These are phyloP conservation scores for Colletotrichum viniferum DNA, from an alignment of 2,329 filamentous ascomycete genomes.

Conservation along the genomic window DNA sequence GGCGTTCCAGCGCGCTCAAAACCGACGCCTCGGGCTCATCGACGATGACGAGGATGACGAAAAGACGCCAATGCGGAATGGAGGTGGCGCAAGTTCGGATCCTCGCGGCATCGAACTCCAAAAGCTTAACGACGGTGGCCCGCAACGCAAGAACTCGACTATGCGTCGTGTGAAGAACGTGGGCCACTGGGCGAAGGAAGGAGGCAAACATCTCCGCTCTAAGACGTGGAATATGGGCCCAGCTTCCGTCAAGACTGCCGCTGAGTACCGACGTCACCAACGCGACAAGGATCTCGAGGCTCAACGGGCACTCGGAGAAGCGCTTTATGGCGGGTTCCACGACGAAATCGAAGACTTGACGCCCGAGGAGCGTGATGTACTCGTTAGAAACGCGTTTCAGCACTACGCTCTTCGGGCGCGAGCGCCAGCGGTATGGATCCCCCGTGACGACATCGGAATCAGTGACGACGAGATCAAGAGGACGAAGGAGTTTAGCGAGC, in stretches of 20 bases:
- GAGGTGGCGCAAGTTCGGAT: constrained; percentile 19
- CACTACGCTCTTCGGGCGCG: constrained; percentile 86
- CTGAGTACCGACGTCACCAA: constrained; percentile 52
- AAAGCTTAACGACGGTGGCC: constrained; percentile 31
- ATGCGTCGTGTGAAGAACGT: constrained; percentile 54
- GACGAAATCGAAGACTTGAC: constrained; percentile 96
- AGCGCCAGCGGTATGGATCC: constrained; percentile 91
- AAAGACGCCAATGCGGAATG: constrained; percentile 46
- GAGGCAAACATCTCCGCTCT: constrained; percentile 53
- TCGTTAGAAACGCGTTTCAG: constrained; percentile 88
- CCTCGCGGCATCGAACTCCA: constrained; percentile 38
- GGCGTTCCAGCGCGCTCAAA: constrained; percentile 82
- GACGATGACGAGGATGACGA: constrained; percentile 54
- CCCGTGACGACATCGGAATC: constrained; percentile 86
- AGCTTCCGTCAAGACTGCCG: constrained; percentile 42
- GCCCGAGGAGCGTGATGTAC: constrained; percentile 82
- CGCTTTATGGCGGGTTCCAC: constrained; percentile 84
- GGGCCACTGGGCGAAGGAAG: constrained; percentile 51
- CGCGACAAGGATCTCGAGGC: constrained; percentile 70
- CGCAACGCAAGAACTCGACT: constrained; percentile 38
- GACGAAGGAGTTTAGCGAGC: constrained; percentile 76
- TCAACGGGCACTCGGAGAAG: constrained; percentile 75
- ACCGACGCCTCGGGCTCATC: constrained; percentile 67
- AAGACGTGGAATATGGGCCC: constrained; percentile 44
- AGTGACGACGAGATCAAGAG: constrained; percentile 88